These are phyloP conservation scores for Aspergillus fijiensis DNA, from an alignment of 2,329 filamentous ascomycete species.

Conservation along the genomic window DNA sequence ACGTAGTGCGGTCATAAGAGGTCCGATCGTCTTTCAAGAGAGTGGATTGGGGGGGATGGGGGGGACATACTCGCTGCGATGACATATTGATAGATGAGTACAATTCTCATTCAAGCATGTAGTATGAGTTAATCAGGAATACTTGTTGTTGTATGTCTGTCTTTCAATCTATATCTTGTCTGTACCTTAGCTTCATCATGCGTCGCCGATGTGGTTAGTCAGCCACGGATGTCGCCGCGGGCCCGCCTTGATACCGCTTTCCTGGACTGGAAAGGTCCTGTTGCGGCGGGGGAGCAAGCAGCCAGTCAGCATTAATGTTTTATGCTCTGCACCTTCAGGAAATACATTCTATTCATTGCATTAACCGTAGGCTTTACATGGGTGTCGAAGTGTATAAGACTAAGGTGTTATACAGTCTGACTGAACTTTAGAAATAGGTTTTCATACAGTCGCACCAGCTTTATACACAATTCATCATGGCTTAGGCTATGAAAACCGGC, in stretches of 20 bases:
- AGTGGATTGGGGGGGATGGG: neutral
- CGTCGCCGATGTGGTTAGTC: slow-evolving; percentile 2
- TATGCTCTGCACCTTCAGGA: neutral
- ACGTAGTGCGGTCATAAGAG: slow-evolving; percentile 5
- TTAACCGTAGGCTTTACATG: no score
- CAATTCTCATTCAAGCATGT: neutral
- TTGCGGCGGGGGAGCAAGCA: neutral
- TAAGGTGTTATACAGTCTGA: no score
- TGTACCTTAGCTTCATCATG: neutral
- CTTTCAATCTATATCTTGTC: neutral
- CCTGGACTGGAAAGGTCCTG: neutral
- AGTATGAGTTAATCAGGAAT: neutral
- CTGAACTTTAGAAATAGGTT: no score
- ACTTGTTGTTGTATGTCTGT: neutral
- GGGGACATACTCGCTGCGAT: slow-evolving; percentile 18
- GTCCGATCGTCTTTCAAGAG: neutral
- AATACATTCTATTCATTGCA: neutral
- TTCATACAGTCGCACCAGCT: no score
- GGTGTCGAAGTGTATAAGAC: no score
- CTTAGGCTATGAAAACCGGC: neutral
- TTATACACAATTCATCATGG: no score
- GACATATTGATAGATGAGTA: slow-evolving; percentile 18
- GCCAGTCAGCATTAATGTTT: neutral
- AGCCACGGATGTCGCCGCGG: neutral
- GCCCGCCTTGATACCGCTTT: neutral